Evolutionary conservation across 805 yeast genomes (phyloP).

Genomic region (Saccharomycopsis schoenii): DNA sequence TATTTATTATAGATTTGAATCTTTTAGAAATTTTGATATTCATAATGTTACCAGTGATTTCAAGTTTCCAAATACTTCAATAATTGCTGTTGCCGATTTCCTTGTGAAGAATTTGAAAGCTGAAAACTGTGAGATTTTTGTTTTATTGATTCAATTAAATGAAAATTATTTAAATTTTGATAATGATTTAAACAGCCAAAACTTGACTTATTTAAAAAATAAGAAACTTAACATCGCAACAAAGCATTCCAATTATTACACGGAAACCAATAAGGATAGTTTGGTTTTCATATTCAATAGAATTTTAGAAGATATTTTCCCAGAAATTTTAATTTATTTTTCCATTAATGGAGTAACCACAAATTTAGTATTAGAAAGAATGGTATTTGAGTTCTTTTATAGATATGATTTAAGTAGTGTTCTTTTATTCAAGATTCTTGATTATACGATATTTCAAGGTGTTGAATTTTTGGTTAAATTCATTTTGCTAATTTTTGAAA

Average conservation of each 20-base stretch:
- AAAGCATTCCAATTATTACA: slow-evolving; percentile 8
- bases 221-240: background rate
- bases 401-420: slow-evolving; percentile 12
- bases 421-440: slow-evolving; percentile 13
- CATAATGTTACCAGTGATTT: slow-evolving; percentile 4
- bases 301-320: slow-evolving; percentile 17
- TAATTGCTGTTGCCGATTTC: slow-evolving; percentile 14
- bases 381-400: slow-evolving; percentile 17
- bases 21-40: background rate
- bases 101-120: slow-evolving; percentile 11
- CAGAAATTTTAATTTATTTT: slow-evolving; percentile 16
- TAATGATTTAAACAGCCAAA: slow-evolving; percentile 15
- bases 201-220: slow-evolving; percentile 9
- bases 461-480: slow-evolving; percentile 17
- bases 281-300: slow-evolving; percentile 17
- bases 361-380: slow-evolving; percentile 13
- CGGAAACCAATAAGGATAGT: slow-evolving; percentile 14
- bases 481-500: slow-evolving; percentile 15
- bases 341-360: slow-evolving; percentile 17
- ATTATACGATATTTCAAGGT: slow-evolving; percentile 17
- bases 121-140: slow-evolving; percentile 17
- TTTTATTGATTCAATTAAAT: slow-evolving; percentile 15
- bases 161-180: slow-evolving; percentile 19
- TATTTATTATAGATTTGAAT: slow-evolving; percentile 10
- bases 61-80: slow-evolving; percentile 16